phyloP scores from a whole-genome alignment of 305 asterid genomes.

The Fraxinus platypoda region DNA sequence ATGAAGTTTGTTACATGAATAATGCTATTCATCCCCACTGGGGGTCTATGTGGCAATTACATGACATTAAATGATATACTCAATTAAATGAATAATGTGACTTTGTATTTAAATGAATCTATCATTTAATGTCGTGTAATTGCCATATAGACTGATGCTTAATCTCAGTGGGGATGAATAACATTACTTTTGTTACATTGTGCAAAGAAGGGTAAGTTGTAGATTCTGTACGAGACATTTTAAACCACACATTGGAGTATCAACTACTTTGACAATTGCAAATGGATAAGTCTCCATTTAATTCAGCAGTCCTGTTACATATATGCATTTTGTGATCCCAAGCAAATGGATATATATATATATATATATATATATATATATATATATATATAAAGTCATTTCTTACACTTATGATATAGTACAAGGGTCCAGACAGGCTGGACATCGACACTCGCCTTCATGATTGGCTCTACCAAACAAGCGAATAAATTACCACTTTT shows the following conservation, averaged over 20 bases:
- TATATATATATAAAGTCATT: neutral
- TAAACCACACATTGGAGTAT: conserved; percentile 50
- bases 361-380: neutral
- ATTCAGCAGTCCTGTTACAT: neutral
- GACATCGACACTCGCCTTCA: neutral
- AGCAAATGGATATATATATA: too few relatives aligned
- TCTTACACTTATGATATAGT: neutral
- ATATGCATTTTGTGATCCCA: neutral
- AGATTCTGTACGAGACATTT: conserved; percentile 38
- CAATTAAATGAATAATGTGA: too few relatives aligned
- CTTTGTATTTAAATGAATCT: too few relatives aligned
- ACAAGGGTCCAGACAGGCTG: neutral
- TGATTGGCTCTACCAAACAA: neutral
- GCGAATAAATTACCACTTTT: neutral
- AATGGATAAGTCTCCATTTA: conserved; percentile 15
- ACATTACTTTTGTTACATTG: conserved; percentile 53
- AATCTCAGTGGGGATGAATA: too few relatives aligned
- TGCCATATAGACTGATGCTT: too few relatives aligned
- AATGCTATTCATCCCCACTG: too few relatives aligned
- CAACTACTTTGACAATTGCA: conserved; percentile 14
- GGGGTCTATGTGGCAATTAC: too few relatives aligned
- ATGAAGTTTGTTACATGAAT: conserved; percentile 54
- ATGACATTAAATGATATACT: too few relatives aligned
- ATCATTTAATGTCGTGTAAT: too few relatives aligned
- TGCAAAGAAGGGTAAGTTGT: conserved; percentile 58